phyloP scores from a whole-genome alignment of 169 alveolate genomes.

The Nephromyces sp. region DNA sequence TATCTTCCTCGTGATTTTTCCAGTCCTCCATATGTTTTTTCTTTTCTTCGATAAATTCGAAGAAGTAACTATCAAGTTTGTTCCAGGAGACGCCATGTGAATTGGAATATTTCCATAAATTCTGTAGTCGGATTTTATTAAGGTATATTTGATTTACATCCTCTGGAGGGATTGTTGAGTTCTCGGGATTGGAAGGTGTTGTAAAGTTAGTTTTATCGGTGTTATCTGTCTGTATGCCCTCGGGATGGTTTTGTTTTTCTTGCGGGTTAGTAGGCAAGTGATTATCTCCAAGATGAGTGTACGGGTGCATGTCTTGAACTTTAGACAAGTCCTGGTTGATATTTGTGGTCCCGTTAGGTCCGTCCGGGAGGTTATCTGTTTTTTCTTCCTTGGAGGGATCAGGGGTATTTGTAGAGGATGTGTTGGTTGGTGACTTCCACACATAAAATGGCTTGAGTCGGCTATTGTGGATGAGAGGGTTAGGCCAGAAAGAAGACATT shows the following conservation, averaged over 20 bases:
- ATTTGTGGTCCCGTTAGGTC: no score
- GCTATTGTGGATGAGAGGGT: not conserved
- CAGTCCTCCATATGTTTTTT: not conserved
- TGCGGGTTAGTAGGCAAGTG: no score
- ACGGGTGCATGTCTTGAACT: no score
- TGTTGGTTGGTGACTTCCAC: not conserved
- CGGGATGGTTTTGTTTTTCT: no score
- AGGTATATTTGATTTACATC: not conserved
- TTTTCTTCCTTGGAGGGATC: no score
- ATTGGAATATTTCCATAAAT: not conserved
- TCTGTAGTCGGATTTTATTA: not conserved
- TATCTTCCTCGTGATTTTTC: not conserved
- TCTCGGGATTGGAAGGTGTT: not conserved
- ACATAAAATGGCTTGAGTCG: not conserved
- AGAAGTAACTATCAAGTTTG: not conserved
- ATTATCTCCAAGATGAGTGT: no score
- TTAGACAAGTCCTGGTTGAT: no score
- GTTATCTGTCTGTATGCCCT: no score
- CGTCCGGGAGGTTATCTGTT: no score
- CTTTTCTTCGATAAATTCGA: not conserved
- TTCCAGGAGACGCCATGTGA: not conserved
- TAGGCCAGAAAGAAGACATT: not conserved
- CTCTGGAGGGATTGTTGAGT: not conserved
- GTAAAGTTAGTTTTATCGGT: no score
- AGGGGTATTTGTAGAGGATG: not conserved